Conservation (phyloP, 169 alveolate genomes). For the Eimeria sp. region DNA sequence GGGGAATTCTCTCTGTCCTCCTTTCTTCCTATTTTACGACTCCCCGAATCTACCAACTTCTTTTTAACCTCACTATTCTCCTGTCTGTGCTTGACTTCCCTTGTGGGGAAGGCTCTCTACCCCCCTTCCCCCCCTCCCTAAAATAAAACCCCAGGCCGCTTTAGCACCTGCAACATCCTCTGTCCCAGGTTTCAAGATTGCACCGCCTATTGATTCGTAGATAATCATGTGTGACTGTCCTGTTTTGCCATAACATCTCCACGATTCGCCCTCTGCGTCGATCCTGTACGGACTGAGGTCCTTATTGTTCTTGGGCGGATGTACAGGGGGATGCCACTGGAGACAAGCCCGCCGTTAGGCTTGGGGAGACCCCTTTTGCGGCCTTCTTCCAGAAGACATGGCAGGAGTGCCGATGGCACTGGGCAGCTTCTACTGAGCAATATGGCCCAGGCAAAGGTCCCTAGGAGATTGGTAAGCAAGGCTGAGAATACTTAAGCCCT, state of each 20-base stretch:
- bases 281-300: not conserved
- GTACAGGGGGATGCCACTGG: not conserved
- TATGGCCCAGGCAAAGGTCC: not conserved
- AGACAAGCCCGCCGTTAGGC: not conserved
- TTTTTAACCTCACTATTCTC: not conserved
- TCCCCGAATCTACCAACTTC: not conserved
- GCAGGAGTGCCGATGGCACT: not conserved
- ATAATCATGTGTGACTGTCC: not conserved
- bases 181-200: no score
- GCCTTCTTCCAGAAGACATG: constrained; percentile 6
- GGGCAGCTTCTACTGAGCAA: not conserved
- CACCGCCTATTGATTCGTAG: not conserved
- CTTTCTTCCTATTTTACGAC: not conserved
- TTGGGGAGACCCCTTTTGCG: not conserved
- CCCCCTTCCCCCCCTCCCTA: no score
- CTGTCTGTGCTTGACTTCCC: no score
- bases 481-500: not conserved
- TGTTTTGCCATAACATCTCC: not conserved
- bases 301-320: no score
- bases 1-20: not conserved
- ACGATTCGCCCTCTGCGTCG: not conserved
- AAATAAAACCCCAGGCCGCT: no score
- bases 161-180: no score
- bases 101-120: no score
- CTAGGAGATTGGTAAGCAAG: not conserved